Conservation (phyloP, 2,329 filamentous ascomycete species). For the Penicillium nordicum region DNA sequence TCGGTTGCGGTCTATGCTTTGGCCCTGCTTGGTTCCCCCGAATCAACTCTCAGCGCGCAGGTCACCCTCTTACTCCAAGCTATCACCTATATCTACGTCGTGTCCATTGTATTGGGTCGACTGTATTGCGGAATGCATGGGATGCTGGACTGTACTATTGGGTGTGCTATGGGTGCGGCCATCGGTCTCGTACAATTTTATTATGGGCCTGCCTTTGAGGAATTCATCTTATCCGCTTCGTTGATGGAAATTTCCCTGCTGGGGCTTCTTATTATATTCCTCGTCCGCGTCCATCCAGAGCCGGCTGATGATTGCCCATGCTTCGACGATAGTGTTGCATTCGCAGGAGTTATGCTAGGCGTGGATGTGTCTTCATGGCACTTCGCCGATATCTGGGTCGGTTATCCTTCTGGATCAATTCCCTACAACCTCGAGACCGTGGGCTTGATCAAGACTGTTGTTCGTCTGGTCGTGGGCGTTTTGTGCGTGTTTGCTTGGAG, state of each 20-base stretch:
- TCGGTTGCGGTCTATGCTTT: conserved; percentile 86
- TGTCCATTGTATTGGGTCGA: conserved; percentile 84
- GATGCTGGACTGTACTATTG: conserved; percentile 83
- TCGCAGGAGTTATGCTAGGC: conserved; percentile 85
- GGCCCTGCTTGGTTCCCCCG: conserved; percentile 63
- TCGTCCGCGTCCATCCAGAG: conserved; percentile 89
- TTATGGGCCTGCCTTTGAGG: conserved; percentile 61
- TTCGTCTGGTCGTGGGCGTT: conserved; percentile 75
- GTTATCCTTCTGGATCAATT: conserved; percentile 57
- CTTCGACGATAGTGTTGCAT: conserved; percentile 93
- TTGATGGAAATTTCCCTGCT: conserved; percentile 64
- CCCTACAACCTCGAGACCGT: conserved; percentile 65
- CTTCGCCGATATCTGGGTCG: conserved; percentile 57
- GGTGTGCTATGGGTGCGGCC: conserved; percentile 69
- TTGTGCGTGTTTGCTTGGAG: conserved; percentile 84
- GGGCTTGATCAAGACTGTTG: conserved; percentile 60
- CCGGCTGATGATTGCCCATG: conserved; percentile 96
- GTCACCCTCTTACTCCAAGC: conserved; percentile 62
- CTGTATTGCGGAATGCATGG: conserved; percentile 99
- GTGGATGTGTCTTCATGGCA: conserved; percentile 82
- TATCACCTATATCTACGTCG: conserved; percentile 76
- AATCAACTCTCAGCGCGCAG: conserved; percentile 59
- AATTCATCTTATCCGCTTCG: conserved; percentile 64
- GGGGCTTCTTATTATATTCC: conserved; percentile 63
- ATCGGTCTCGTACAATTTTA: conserved; percentile 56